Base-by-base conservation (phyloP, 2,329 filamentous ascomycete genomes). In the Drechslera avenae region DNA sequence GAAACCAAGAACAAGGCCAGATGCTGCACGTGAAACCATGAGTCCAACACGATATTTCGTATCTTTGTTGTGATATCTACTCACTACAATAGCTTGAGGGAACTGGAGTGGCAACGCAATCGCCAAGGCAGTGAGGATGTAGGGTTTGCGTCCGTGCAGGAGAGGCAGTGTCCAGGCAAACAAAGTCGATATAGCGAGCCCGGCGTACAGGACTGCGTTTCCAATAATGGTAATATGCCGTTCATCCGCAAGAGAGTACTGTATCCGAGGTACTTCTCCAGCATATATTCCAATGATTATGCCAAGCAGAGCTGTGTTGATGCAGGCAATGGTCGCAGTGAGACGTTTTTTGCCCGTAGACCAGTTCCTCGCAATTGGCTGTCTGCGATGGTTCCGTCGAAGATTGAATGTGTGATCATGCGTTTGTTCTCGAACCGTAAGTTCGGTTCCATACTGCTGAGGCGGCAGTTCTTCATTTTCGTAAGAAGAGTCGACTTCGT, bases 191-290 rank as follows among this genome's bases (percentile, higher is more conserved):
- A 91, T 72, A 0, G 87, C 86, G 56, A 92, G 78, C 7, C 87
- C 88, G 26, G 88, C 65, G 66, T 89, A 92, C 45, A 91, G 81
- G 71, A 85, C 81, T 13, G 89, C 86, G 60, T 92, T 92, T 3
- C 89, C 89, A 30, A 90, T 78, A 21, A 91, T 85, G 1, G 85
- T 81, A 52, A 83, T 79, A 62, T 90, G 87, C 36, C 83, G 75
- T 53, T 86, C 79, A 61, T 91, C 88, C 18, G 84, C 85, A 56
- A 92, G 83, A 62, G 85, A 86, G 68, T 91, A 91, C 66, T 91
- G 88, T 19, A 92, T 89, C 3, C 85, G 83, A n/a, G 89, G 88
- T 1, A 91, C 88, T 59, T 91, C 81, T 3, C 89, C 89, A 46
- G 87, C 78, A 67, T 91, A 93, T 17, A 91, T 87, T 1, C 89